A percentile compares a stretch with the other conserved stretches of the same genome.
phyloP scores from a whole-genome alignment of 176 grass and related monocot genomes.

The Eremochloa ophiuroides region DNA sequence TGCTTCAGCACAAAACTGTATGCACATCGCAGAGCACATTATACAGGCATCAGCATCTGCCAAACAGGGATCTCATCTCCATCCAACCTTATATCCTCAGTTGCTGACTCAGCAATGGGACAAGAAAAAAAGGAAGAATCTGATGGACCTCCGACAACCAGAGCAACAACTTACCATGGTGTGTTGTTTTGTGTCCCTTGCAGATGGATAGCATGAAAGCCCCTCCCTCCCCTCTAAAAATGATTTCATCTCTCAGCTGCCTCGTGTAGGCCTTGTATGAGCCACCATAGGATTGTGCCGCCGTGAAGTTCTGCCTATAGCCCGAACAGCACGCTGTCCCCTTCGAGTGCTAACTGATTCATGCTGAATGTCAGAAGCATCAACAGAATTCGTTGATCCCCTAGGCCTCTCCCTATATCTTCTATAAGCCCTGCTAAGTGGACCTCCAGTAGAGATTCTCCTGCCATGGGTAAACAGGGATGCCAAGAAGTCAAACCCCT shows the following conservation, averaged over 20 bases:
- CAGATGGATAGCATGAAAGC: slow-evolving; percentile 33
- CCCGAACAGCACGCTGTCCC: slow-evolving; percentile 27
- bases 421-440: slow-evolving; percentile 29
- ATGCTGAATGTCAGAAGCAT: slow-evolving; percentile 27
- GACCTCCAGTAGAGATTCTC: slow-evolving; percentile 32
- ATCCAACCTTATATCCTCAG: slow-evolving; percentile 18
- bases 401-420: slow-evolving; percentile 42
- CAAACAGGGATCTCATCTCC: slow-evolving; percentile 24
- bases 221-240: background rate
- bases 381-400: slow-evolving; percentile 16
- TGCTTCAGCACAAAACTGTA: slow-evolving; percentile 27
- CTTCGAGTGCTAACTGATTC: slow-evolving; percentile 16
- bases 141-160: background rate
- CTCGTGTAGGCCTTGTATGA: slow-evolving; percentile 21
- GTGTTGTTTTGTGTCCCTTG: slow-evolving; percentile 33
- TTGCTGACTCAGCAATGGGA: slow-evolving; percentile 30
- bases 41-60: slow-evolving; percentile 18
- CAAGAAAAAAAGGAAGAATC: slow-evolving; percentile 27
- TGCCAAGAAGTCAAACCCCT: slow-evolving; percentile 39
- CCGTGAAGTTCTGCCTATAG: slow-evolving; percentile 19
- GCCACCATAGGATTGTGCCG: slow-evolving; percentile 14
- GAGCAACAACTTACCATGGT: slow-evolving; percentile 8
- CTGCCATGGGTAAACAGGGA: slow-evolving; percentile 43
- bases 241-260: slow-evolving; percentile 22
- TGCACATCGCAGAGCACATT: slow-evolving; percentile 1